phyloP scores from a whole-genome alignment of 306 rosid species.

The Dryas drummondii region DNA sequence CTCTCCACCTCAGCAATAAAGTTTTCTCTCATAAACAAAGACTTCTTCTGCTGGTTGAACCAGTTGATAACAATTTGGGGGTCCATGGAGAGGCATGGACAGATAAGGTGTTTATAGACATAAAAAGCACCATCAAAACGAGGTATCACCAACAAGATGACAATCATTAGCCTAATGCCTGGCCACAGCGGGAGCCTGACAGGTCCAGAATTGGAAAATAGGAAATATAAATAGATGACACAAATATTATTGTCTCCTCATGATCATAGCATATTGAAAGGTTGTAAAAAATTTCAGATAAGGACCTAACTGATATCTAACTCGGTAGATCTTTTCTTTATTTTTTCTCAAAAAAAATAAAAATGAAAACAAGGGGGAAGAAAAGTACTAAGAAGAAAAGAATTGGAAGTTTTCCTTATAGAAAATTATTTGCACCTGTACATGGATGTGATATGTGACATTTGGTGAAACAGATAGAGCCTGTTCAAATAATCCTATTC shows the following conservation, averaged over 20 bases:
- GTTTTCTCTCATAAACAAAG: conserved; percentile 26
- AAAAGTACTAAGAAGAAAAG: too few relatives aligned
- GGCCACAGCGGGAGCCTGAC: conserved; percentile 51
- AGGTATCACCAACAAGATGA: conserved; percentile 43
- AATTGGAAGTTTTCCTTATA: too few relatives aligned
- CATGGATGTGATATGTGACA: too few relatives aligned
- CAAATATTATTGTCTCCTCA: neutral
- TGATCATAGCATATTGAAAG: too few relatives aligned
- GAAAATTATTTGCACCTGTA: too few relatives aligned
- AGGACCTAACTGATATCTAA: too few relatives aligned
- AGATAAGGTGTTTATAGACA: conserved; percentile 39
- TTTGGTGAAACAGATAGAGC: too few relatives aligned
- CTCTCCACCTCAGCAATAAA: conserved; percentile 42
- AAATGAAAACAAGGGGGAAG: too few relatives aligned
- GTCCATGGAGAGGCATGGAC: conserved; percentile 21
- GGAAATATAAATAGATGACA: conserved; percentile 8
- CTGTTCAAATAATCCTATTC: too few relatives aligned
- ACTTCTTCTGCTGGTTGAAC: conserved; percentile 29
- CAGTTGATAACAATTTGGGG: conserved; percentile 9
- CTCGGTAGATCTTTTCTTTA: too few relatives aligned
- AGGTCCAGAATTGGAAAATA: conserved; percentile 10
- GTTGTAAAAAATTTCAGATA: too few relatives aligned
- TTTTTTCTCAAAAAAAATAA: too few relatives aligned
- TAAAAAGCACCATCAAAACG: conserved; percentile 48
- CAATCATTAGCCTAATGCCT: conserved; percentile 47